These are phyloP conservation scores for Cynara cardunculus DNA, from an alignment of 129 eudicot species.

Conservation along the genomic window DNA sequence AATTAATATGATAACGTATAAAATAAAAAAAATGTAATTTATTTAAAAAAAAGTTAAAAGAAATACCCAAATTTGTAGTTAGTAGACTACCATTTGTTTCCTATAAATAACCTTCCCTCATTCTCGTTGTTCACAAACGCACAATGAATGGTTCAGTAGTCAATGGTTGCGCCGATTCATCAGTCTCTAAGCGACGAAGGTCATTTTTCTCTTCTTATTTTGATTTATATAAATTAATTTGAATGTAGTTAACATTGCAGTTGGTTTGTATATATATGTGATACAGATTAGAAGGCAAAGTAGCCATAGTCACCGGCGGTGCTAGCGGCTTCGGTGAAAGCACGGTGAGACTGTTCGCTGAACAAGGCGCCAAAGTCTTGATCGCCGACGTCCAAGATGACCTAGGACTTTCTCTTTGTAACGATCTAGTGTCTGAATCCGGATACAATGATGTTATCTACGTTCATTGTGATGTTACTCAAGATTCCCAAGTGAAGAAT, in stretches of 20 bases:
- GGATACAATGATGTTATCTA: slow-evolving; percentile 24
- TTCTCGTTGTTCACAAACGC: neutral
- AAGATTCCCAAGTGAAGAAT: slow-evolving; percentile 41
- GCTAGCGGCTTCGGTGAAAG: slow-evolving; percentile 80
- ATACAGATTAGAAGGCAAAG: slow-evolving; percentile 67
- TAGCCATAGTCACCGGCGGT: slow-evolving; percentile 83
- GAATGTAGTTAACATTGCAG: neutral
- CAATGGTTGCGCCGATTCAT: neutral
- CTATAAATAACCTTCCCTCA: slow-evolving; percentile 8
- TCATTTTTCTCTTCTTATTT: neutral
- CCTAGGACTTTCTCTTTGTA: slow-evolving; percentile 37
- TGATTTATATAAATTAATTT: neutral
- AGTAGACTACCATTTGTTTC: neutral
- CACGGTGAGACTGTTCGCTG: slow-evolving; percentile 50
- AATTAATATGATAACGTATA: too few relatives aligned
- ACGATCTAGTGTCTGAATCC: slow-evolving; percentile 11
- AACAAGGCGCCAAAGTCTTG: slow-evolving; percentile 61
- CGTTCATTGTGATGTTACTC: slow-evolving; percentile 59
- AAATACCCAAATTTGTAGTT: too few relatives aligned
- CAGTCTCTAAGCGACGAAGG: neutral
- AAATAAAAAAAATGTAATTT: too few relatives aligned
- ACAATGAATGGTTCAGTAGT: neutral
- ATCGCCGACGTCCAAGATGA: slow-evolving; percentile 77
- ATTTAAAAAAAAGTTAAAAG: too few relatives aligned
- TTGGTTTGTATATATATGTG: neutral